phyloP scores from a whole-genome alignment of 192 early-diverging fungal genomes.

The Entomortierella lignicola region DNA sequence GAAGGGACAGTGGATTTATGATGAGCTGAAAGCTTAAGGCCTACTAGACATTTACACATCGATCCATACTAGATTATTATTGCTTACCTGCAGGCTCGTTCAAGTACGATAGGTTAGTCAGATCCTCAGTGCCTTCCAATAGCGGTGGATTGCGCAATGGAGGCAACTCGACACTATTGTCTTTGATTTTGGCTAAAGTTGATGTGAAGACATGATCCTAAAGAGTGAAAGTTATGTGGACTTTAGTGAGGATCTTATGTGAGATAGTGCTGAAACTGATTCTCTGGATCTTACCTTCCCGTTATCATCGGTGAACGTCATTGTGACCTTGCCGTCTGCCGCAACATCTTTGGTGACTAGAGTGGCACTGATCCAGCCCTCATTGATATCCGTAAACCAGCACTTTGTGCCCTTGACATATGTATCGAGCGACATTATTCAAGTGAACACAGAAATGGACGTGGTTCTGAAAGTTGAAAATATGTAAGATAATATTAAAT shows the following conservation, averaged over 20 bases:
- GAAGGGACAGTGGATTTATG: not conserved
- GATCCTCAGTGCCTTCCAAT: slow-evolving; percentile 89
- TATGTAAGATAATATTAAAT: slow-evolving; percentile 1
- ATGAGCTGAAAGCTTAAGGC: not conserved
- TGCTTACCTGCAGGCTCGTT: slow-evolving; percentile 84
- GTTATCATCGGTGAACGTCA: slow-evolving; percentile 71
- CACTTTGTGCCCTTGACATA: slow-evolving; percentile 81
- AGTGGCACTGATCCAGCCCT: slow-evolving; percentile 86
- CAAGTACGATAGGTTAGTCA: slow-evolving; percentile 94
- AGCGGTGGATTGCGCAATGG: slow-evolving; percentile 94
- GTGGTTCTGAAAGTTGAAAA: slow-evolving; percentile 1
- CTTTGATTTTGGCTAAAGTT: slow-evolving; percentile 75
- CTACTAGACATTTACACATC: not conserved
- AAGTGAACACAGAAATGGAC: not conserved
- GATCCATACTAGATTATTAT: not conserved
- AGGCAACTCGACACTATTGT: slow-evolving; percentile 79
- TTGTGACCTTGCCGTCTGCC: slow-evolving; percentile 67
- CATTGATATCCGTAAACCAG: slow-evolving; percentile 89
- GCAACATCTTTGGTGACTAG: slow-evolving; percentile 65
- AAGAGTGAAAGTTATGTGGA: no score
- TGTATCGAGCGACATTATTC: slow-evolving; percentile 65
- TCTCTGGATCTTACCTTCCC: slow-evolving; percentile 59
- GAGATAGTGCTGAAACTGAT: no score
- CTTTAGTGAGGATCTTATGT: no score
- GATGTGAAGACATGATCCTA: slow-evolving; percentile 81